Evolutionary conservation across 148 eudicot species (phyloP).

Genomic region (Persicaria maculosa): DNA sequence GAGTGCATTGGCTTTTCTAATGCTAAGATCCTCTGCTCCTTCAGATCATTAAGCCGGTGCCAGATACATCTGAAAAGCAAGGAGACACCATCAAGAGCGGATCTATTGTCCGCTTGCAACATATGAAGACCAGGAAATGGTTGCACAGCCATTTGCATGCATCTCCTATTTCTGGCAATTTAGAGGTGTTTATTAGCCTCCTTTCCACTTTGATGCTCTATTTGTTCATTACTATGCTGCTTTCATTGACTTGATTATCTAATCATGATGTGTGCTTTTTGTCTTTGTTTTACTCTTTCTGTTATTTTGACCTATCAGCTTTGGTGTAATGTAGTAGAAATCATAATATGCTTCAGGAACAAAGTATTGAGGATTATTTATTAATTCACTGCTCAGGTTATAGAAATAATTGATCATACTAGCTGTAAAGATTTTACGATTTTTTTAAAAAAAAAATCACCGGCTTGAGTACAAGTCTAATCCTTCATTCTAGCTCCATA

Average conservation of each 20-base stretch:
- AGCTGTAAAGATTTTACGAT: not conserved
- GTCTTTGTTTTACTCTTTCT: too few relatives aligned
- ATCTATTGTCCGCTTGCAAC: conserved; percentile 62
- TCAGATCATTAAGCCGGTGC: conserved; percentile 59
- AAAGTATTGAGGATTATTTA: not conserved
- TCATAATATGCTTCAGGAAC: not conserved
- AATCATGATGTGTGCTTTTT: not conserved
- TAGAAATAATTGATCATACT: not conserved
- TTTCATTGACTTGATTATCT: not conserved
- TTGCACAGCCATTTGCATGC: conserved; percentile 89
- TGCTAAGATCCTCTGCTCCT: not conserved
- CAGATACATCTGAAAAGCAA: conserved; percentile 58
- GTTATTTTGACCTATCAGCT: not conserved
- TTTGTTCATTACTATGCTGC: not conserved
- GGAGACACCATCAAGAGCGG: conserved; percentile 75
- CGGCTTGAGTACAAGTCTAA: not conserved
- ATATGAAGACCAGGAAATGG: conserved; percentile 84
- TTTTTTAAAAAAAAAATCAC: not conserved
- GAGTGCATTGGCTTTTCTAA: not conserved
- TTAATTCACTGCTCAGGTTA: not conserved
- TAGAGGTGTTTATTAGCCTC: conserved; percentile 44
- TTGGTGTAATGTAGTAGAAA: not conserved
- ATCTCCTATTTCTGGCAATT: conserved; percentile 85
- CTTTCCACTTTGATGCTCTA: not conserved
- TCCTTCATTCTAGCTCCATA: not conserved